These are phyloP conservation scores for Cutaneotrichosporon sp. DNA, from an alignment of 1,284 basidiomycete species.

Conservation along the genomic window DNA sequence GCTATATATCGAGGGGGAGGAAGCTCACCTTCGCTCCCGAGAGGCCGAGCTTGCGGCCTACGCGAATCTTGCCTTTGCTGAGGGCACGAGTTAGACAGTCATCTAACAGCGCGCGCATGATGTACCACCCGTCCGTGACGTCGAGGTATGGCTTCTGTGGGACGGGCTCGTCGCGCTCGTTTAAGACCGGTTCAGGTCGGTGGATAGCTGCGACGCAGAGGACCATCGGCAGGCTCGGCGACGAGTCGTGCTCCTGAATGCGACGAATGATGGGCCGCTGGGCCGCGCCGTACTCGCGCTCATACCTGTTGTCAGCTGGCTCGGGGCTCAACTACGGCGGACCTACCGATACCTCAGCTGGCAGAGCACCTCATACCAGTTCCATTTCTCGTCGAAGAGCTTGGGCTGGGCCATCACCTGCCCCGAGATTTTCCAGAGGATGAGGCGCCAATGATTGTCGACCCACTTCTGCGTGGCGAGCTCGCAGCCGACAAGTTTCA, in stretches of 20 bases:
- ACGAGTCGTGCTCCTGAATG: slow-evolving; percentile 63
- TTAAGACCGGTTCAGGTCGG: slow-evolving; percentile 54
- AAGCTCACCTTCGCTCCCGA: slow-evolving; percentile 70
- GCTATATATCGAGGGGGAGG: not conserved
- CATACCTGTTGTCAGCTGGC: slow-evolving; percentile 63
- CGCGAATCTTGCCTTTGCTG: slow-evolving; percentile 62
- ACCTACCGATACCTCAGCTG: slow-evolving; percentile 82
- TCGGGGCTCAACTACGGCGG: not conserved
- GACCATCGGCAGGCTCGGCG: slow-evolving; percentile 68
- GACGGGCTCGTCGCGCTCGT: slow-evolving; percentile 54
- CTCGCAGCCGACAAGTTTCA: slow-evolving; percentile 36
- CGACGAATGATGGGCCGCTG: slow-evolving; percentile 72
- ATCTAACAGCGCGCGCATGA: slow-evolving; percentile 74
- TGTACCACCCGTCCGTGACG: slow-evolving; percentile 95
- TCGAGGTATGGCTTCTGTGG: slow-evolving; percentile 60
- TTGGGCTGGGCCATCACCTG: slow-evolving; percentile 71
- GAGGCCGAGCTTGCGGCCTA: slow-evolving; percentile 80
- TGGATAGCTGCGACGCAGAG: slow-evolving; percentile 76
- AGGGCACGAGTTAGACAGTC: slow-evolving; percentile 69
- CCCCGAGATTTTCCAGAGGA: slow-evolving; percentile 93
- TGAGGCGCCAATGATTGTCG: slow-evolving; percentile 82
- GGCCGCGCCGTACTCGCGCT: slow-evolving; percentile 77
- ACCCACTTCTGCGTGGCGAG: slow-evolving; percentile 64
- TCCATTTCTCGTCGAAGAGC: slow-evolving; percentile 66
- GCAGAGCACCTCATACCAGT: slow-evolving; percentile 70